phyloP scores from a whole-genome alignment of 345 rosid genomes.

The Acer yangbiense region DNA sequence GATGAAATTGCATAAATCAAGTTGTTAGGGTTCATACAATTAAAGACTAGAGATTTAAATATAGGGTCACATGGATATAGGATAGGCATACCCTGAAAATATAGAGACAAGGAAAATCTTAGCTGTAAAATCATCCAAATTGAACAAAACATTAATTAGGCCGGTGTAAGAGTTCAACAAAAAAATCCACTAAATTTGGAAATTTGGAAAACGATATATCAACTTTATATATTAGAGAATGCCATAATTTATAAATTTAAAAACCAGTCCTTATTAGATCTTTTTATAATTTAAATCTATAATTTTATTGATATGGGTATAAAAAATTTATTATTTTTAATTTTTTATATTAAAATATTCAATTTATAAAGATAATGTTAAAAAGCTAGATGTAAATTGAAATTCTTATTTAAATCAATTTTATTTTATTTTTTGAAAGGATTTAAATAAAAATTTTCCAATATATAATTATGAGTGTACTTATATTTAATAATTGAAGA shows the following conservation, averaged over 20 bases:
- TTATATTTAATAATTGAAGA: neutral
- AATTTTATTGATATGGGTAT: too few relatives aligned
- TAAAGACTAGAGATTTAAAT: neutral
- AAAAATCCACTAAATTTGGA: neutral
- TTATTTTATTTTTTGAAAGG: too few relatives aligned
- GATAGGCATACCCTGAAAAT: conserved; percentile 6
- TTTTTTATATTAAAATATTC: too few relatives aligned
- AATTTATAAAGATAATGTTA: too few relatives aligned
- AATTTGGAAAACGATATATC: neutral
- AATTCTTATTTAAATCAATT: too few relatives aligned
- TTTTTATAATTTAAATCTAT: too few relatives aligned
- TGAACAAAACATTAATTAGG: neutral
- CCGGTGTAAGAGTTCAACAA: neutral
- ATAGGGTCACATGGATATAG: neutral
- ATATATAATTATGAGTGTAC: too few relatives aligned
- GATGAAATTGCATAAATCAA: too few relatives aligned
- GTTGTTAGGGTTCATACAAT: neutral
- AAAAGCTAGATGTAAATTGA: neutral
- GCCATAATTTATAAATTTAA: neutral
- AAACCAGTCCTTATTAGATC: too few relatives aligned
- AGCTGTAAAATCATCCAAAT: neutral
- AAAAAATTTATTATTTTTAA: too few relatives aligned
- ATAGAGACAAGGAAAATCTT: conserved; percentile 7
- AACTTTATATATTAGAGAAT: neutral
- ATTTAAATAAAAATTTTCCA: too few relatives aligned